Percentiles rank a stretch among this genome's conserved stretches.
These are phyloP conservation scores for Candida easanensis DNA, from an alignment of 805 yeast species.

Conservation along the genomic window DNA sequence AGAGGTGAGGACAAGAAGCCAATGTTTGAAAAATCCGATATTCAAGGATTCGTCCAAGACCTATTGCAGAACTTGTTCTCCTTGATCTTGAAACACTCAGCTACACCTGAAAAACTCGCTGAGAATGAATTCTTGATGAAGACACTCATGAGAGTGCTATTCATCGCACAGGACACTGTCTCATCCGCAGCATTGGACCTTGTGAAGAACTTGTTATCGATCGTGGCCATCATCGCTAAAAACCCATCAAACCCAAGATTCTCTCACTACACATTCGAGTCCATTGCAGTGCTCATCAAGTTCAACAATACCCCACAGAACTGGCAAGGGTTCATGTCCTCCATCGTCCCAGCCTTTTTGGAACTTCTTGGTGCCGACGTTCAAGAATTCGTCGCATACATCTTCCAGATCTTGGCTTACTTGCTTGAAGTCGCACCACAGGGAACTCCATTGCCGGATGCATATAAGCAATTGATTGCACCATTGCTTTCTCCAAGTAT, in stretches of 20 bases:
- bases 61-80: constrained; percentile 64
- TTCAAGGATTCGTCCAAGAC: constrained; percentile 58
- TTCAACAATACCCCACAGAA: constrained; percentile 36
- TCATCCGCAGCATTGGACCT: constrained; percentile 41
- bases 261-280: constrained; percentile 86
- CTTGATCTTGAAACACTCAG: constrained; percentile 56
- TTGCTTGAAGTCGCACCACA: constrained; percentile 61
- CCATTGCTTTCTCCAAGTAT: constrained; percentile 87
- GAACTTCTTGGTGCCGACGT: constrained; percentile 75
- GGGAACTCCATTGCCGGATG: constrained; percentile 51
- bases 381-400: constrained; percentile 91
- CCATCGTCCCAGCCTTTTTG: constrained; percentile 66
- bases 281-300: constrained; percentile 73
- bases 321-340: constrained; percentile 32
- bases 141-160: constrained; percentile 77
- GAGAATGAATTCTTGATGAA: constrained; percentile 94
- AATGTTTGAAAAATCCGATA: constrained; percentile 71
- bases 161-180: constrained; percentile 69
- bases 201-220: constrained; percentile 63
- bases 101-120: constrained; percentile 84
- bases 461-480: constrained; percentile 62
- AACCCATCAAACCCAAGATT: constrained; percentile 97
- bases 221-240: constrained; percentile 67
- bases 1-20: constrained; percentile 53
- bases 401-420: constrained; percentile 84